Conservation (phyloP, 2,329 filamentous ascomycete species). For the Colletotrichum tofieldiae region DNA sequence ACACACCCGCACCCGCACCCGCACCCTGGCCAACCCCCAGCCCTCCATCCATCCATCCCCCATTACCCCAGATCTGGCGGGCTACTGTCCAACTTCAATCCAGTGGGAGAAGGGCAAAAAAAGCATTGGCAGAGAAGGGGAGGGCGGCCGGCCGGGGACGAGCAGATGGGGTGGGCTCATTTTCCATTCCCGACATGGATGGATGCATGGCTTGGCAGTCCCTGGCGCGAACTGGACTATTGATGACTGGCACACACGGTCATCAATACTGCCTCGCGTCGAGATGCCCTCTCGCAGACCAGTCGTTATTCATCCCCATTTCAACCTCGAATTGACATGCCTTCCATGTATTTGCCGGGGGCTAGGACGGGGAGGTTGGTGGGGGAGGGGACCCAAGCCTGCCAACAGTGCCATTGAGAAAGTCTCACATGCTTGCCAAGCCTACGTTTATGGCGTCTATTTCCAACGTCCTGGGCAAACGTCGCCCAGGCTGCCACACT, state of each 20-base stretch:
- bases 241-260: constrained; percentile 2
- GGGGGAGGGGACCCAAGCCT: background rate
- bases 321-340: background rate
- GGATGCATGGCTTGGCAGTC: constrained; percentile 5
- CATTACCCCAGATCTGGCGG: constrained; percentile 31
- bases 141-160: constrained; percentile 14
- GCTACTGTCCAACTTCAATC: background rate
- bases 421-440: constrained; percentile 36
- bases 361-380: background rate
- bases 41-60: background rate
- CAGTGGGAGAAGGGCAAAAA: constrained; percentile 1
- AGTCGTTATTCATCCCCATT: background rate
- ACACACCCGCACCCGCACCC: too few relatives aligned
- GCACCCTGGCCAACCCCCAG: background rate
- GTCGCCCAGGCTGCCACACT: constrained; percentile 15
- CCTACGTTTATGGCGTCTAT: background rate
- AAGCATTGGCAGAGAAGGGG: background rate
- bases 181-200: background rate
- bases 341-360: constrained; percentile 3
- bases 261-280: background rate
- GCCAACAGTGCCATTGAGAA: constrained; percentile 8
- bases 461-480: constrained; percentile 1
- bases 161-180: constrained; percentile 8
- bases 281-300: background rate
- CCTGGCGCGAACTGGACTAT: background rate